Conservation (phyloP, 202 grass and related monocot species). For the Cymbopogon flexuosus region DNA sequence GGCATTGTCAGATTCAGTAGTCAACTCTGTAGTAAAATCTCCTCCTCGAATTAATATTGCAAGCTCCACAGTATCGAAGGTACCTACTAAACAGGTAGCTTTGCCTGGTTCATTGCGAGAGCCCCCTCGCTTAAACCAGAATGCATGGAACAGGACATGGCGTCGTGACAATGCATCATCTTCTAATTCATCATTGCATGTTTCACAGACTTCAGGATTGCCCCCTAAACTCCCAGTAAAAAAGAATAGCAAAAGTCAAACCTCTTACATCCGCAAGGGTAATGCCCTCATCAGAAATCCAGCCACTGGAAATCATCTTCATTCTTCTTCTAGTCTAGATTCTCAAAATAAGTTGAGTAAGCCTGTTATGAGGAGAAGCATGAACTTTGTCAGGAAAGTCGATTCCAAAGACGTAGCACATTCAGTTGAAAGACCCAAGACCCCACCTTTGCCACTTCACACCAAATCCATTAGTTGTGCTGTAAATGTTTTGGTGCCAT, state of each 20-base stretch:
- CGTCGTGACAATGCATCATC: conserved; percentile 50
- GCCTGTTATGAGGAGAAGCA: conserved; percentile 44
- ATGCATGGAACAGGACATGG: conserved; percentile 82
- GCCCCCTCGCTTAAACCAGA: conserved; percentile 37
- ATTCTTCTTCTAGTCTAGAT: conserved; percentile 34
- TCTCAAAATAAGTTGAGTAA: conserved; percentile 45
- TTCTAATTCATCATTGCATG: conserved; percentile 39
- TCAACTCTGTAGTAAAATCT: conserved; percentile 24
- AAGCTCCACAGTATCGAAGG: conserved; percentile 30
- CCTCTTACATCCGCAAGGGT: conserved; percentile 87
- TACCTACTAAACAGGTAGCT: conserved; percentile 38
- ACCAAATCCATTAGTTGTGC: conserved; percentile 38
- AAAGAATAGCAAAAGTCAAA: conserved; percentile 55
- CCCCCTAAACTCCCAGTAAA: conserved; percentile 48
- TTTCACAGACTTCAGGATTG: conserved; percentile 47
- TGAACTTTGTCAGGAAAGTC: conserved; percentile 55
- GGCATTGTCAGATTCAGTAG: conserved; percentile 28
- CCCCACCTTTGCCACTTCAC: conserved; percentile 63
- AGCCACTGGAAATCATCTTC: conserved; percentile 36
- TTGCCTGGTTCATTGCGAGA: conserved; percentile 48
- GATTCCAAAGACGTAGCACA: conserved; percentile 32
- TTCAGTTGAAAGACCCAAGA: conserved; percentile 78
- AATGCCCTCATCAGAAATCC: conserved; percentile 93
- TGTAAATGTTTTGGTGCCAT: conserved; percentile 23
- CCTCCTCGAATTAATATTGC: conserved; percentile 14